Evolutionary conservation across 345 rosid genomes (phyloP).

Genomic region (sweet orange (Citrus sinensis)): DVS_A1.0 CM039162.1:4664501-4665000

Average conservation of each 20-base stretch:
- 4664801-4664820: too few relatives aligned
- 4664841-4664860: too few relatives aligned
- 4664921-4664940: background rate
- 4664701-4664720: background rate
- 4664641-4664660: background rate
- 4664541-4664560: too few relatives aligned
- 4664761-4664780: background rate
- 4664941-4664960: background rate
- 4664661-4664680: background rate
- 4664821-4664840: too few relatives aligned
- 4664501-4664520: conserved; percentile 8
- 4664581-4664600: background rate
- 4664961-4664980: background rate
- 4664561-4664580: background rate
- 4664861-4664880: too few relatives aligned
- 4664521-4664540: background rate
- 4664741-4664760: background rate
- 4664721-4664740: background rate
- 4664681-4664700: background rate
- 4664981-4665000: background rate
- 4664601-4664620: background rate
- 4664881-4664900: background rate
- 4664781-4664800: too few relatives aligned
- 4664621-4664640: background rate
- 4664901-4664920: background rate